Evolutionary conservation across 768 basidiomycete species (phyloP).

Genomic region (Pleurotus giganteus): DNA sequence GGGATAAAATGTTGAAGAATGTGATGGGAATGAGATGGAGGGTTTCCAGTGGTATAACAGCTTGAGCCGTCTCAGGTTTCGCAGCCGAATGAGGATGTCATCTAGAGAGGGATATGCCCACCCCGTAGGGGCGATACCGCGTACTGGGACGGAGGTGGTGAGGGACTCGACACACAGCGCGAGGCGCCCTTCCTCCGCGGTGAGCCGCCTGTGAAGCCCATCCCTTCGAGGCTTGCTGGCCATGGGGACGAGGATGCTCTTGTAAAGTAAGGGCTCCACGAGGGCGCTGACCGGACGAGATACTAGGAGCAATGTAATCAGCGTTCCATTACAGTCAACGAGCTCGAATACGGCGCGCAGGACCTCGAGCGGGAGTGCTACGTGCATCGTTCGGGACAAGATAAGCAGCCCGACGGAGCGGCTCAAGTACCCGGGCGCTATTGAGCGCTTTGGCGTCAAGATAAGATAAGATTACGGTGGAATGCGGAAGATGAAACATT

Average conservation of each 20-base stretch:
- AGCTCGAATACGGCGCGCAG: slow-evolving; percentile 1
- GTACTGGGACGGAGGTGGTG: not conserved
- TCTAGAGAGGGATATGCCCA: not conserved
- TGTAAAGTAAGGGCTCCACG: slow-evolving; percentile 1
- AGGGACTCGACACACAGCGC: not conserved
- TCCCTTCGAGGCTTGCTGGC: not conserved
- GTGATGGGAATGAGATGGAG: not conserved
- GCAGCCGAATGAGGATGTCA: not conserved
- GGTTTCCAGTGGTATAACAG: not conserved
- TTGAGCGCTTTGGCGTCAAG: no score
- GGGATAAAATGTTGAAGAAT: not conserved
- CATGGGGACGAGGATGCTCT: not conserved
- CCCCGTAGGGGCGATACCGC: not conserved
- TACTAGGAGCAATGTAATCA: not conserved
- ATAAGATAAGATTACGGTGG: not conserved
- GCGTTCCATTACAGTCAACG: not conserved
- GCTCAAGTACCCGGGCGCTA: no score
- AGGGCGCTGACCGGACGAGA: not conserved
- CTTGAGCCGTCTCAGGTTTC: not conserved
- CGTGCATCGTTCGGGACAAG: not conserved
- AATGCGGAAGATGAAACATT: not conserved
- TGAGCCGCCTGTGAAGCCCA: not conserved
- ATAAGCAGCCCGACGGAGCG: not conserved
- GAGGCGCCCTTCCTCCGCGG: not conserved
- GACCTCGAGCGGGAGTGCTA: slow-evolving; percentile 1